phyloP scores from a whole-genome alignment of 139 green algal species.

The Chlorella sp. region DNA sequence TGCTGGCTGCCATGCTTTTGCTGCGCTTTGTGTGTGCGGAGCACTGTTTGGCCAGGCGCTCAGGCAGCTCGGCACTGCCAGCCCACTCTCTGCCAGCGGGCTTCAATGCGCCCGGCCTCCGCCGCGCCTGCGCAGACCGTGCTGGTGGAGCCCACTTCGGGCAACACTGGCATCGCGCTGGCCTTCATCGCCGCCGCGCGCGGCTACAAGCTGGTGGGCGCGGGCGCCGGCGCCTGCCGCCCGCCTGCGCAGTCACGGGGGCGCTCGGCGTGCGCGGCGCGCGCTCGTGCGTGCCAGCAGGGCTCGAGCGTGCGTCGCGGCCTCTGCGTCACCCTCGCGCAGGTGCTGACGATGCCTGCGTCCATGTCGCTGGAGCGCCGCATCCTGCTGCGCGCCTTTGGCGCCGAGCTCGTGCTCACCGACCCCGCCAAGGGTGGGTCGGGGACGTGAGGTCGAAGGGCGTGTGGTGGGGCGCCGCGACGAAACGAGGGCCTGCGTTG shows the following conservation, averaged over 20 bases:
- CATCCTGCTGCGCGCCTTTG: constrained; percentile 93
- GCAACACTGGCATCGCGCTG: constrained; percentile 97
- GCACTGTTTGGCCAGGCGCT: too few species aligned
- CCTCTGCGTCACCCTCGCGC: constrained; percentile 42
- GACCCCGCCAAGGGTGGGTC: constrained; percentile 45
- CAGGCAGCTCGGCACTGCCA: too few species aligned
- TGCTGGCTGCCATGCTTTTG: too few species aligned
- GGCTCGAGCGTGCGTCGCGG: constrained; percentile 21
- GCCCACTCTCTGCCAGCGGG: too few species aligned
- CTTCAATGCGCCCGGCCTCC: neutral
- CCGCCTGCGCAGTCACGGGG: too few species aligned
- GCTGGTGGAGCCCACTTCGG: constrained; percentile 89
- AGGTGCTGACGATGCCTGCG: constrained; percentile 98
- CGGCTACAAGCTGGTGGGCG: too few species aligned
- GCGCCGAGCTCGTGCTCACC: constrained; percentile 49
- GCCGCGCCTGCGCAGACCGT: constrained; percentile 35
- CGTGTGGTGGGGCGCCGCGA: neutral
- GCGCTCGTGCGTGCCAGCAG: constrained; percentile 42
- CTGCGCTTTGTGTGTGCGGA: too few species aligned
- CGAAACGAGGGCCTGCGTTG: too few species aligned
- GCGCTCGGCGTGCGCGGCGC: too few species aligned
- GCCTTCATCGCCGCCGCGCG: constrained; percentile 91
- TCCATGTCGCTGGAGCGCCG: constrained; percentile 97
- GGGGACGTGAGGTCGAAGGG: neutral
- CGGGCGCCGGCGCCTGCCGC: too few species aligned